Evolutionary conservation across 192 early-diverging fungal species (phyloP), one percentile per base, ranked within the genome.

Genomic region (Rhizophagus clarus): DNA sequence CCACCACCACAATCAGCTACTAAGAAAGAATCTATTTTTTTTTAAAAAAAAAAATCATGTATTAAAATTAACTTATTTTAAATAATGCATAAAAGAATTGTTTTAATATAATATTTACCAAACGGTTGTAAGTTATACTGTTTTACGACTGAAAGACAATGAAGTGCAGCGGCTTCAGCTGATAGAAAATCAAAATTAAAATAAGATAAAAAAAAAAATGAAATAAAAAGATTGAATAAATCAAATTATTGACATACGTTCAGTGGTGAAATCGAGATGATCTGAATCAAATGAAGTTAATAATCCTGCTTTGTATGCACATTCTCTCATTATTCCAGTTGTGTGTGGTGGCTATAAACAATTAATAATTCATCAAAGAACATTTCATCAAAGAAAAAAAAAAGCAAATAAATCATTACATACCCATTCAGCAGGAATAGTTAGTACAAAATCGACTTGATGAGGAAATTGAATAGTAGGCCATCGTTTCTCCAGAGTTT

Each of bases 1-100:
- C 86, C 86, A 75, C 84, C 86, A 31, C 84, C 84, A 45, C 82
- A 84, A 80, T 87, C 84, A 14, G 82, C 84, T 31, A 87, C 85
- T 80, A 85, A 82, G 61, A 85, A 87, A 12, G 77, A 68, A 17
- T 61, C 76, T 78, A 51, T 51, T 40, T 32, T 40, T 32, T 49
- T 51, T 17, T 20, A 63, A 42, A 17, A 70, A 37, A 24, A 6
- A 32, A 76, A 37, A 24, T 42, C 22, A 64, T 64, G 17, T 7
- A 40, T n/a, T 40, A 40, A 40, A 40, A 40, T 37, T 2, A 37
- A 37, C 4, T 40, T 40, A 40, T 3, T 40, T 40, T 7, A 40
- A 40, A 40, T 40, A 40, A 6, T 5, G 26, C 32, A 15, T 22
- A n/a, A n/a, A 22, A 22, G 14, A 15, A 5, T 56, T 56, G 0